Base-by-base conservation (phyloP, 2,329 filamentous ascomycete species). In the Aspergillus tamarii region DNA sequence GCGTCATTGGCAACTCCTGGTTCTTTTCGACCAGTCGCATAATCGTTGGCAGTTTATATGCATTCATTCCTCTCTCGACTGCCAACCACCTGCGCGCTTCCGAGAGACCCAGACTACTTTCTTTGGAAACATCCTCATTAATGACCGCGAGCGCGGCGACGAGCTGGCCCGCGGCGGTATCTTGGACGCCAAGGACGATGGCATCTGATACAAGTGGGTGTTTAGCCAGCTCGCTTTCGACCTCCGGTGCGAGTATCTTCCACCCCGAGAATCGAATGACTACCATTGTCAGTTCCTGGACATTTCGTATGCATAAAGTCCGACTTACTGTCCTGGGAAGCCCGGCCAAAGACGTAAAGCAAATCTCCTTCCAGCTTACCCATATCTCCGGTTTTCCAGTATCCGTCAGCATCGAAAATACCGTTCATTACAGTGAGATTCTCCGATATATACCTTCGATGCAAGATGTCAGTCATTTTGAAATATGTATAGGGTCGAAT, bases 161-260 rank as follows among this genome's bases (percentile, higher is more conserved):
- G 5, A 28, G 50, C n/a, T 53, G 16, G 28, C 50, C 50, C 1
- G 19, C 50, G 2, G 50, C 21, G 28, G 28, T 32, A 53, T 53
- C 28, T 8, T 53, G 26, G n/a, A 53, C 19, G 28, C 50, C 30
- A 3, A 53, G 2, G 11, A 53, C 50, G 50, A 53, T 34, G 6
- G 50, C 28, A 16, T 53, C 28, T 10, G 28, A 34, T 11, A 53
- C 5, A 53, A 53, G 8, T 11, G 50, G 50, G n/a, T 53, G 50
- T n/a, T 53, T 28, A n/a, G 30, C 28, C 9, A 53, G 50, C 50
- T 53, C 50, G 19, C 50, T 53, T n/a, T 53, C 28, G 7, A 53
- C 26, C 8, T 53, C 50, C 16, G 50, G 50, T 9, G 50, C 50
- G 2, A 53, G 7, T 5, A 53, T 6, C 50, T 34, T 53, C 28